Percentiles rank a stretch among this genome's conserved stretches.
Evolutionary conservation across 805 yeast genomes (phyloP).

Genomic region (Ogataea paraovalis): DNA sequence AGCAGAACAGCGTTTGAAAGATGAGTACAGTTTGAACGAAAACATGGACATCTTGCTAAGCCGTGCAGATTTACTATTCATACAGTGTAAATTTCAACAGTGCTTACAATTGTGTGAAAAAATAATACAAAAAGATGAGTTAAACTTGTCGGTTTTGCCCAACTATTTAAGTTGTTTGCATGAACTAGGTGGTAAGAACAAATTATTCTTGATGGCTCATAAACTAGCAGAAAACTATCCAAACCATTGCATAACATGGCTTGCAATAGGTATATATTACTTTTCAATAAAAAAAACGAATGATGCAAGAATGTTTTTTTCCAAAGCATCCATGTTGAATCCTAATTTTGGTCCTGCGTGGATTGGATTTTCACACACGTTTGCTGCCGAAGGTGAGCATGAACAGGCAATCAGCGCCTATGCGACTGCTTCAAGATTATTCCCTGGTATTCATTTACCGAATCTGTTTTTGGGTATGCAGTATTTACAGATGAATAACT

Average conservation of each 20-base stretch:
- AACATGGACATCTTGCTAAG: constrained; percentile 68
- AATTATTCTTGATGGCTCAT: constrained; percentile 76
- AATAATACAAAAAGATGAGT: constrained; percentile 55
- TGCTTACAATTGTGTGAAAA: constrained; percentile 73
- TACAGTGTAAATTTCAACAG: constrained; percentile 73
- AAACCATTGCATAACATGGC: constrained; percentile 79
- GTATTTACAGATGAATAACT: constrained; percentile 81
- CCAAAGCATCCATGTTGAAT: constrained; percentile 81
- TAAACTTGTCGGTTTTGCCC: constrained; percentile 69
- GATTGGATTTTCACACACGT: constrained; percentile 98
- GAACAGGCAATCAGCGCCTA: constrained; percentile 98
- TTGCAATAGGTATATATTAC: constrained; percentile 89
- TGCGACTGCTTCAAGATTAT: constrained; percentile 89
- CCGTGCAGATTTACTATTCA: constrained; percentile 64
- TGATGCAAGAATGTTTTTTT: constrained; percentile 84
- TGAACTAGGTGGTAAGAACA: constrained; percentile 80
- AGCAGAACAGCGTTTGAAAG: constrained; percentile 60
- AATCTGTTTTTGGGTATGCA: constrained; percentile 93
- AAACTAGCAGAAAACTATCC: constrained; percentile 84
- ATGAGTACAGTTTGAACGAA: constrained; percentile 66
- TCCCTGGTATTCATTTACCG: constrained; percentile 89
- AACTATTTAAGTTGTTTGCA: constrained; percentile 77
- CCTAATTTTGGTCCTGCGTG: constrained; percentile 94
- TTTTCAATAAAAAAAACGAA: constrained; percentile 63
- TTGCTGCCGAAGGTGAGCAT: constrained; percentile 97